These are phyloP conservation scores for Bacidia gigantensis DNA, from an alignment of 495 filamentous ascomycete species.

Conservation along the genomic window DNA sequence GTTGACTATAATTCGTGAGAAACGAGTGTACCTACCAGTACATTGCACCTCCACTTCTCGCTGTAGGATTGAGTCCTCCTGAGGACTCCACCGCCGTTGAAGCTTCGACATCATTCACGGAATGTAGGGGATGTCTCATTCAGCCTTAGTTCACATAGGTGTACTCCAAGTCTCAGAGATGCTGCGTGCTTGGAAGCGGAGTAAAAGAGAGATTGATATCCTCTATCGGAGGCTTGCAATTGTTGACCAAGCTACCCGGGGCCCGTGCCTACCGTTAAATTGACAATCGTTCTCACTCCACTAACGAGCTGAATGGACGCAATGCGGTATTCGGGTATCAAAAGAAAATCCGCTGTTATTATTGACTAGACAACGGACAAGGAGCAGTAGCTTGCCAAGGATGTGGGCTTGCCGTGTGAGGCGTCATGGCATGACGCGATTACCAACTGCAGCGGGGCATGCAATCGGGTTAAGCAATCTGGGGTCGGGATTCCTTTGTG, in stretches of 20 bases:
- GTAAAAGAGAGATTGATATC: background rate
- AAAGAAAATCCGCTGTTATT: background rate
- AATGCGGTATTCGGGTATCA: background rate
- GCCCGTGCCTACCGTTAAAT: background rate
- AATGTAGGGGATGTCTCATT: background rate
- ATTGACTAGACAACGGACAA: too few relatives aligned
- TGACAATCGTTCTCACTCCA: background rate
- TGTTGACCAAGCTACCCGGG: background rate
- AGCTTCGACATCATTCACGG: background rate
- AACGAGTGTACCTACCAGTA: background rate
- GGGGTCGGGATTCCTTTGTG: too few relatives aligned
- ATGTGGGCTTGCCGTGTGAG: background rate
- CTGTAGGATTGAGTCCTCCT: background rate
- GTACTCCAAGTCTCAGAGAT: too few relatives aligned
- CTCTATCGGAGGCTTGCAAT: background rate
- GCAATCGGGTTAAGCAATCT: too few relatives aligned
- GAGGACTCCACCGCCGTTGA: background rate
- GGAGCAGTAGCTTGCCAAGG: too few relatives aligned
- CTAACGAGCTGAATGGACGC: too few relatives aligned
- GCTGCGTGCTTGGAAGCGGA: background rate
- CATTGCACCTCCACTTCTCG: background rate
- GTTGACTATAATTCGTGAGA: background rate
- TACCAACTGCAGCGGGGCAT: too few relatives aligned
- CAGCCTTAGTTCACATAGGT: too few relatives aligned
- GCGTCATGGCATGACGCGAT: background rate